Percentiles rank a stretch among this genome's conserved stretches.
Conservation (phyloP, 345 rosid species). For the Sisymbrium irio region DNA sequence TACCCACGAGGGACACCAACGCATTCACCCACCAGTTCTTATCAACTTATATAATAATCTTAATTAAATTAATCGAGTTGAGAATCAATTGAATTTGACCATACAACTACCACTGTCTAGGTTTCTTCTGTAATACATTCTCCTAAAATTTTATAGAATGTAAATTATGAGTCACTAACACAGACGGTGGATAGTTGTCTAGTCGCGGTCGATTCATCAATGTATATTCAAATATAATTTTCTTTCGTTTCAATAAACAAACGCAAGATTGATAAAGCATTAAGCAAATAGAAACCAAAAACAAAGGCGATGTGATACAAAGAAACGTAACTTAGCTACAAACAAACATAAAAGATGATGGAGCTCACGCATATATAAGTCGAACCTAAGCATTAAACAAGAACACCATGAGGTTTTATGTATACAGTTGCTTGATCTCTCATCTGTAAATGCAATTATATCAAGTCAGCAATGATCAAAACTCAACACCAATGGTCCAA, state of each 20-base stretch:
- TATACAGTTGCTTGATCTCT: background rate
- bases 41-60: background rate
- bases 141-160: too few relatives aligned
- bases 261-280: background rate
- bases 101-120: background rate
- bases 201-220: too few relatives aligned
- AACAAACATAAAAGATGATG: background rate
- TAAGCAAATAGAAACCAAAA: too few relatives aligned
- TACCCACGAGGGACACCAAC: slow-evolving; percentile 5
- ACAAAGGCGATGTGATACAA: background rate
- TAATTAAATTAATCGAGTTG: background rate
- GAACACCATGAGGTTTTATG: background rate
- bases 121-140: too few relatives aligned
- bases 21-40: slow-evolving; percentile 14
- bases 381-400: background rate
- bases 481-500: background rate
- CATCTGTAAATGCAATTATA: background rate
- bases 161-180: background rate
- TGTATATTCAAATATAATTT: background rate
- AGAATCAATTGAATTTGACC: background rate
- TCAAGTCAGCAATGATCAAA: background rate
- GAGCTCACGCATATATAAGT: background rate
- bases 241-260: background rate
- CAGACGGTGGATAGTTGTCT: background rate
- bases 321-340: background rate